A percentile compares a stretch with the other conserved stretches of the same genome.
Conservation (phyloP, 495 filamentous ascomycete genomes). For the Annulohypoxylon maeteangense region DNA sequence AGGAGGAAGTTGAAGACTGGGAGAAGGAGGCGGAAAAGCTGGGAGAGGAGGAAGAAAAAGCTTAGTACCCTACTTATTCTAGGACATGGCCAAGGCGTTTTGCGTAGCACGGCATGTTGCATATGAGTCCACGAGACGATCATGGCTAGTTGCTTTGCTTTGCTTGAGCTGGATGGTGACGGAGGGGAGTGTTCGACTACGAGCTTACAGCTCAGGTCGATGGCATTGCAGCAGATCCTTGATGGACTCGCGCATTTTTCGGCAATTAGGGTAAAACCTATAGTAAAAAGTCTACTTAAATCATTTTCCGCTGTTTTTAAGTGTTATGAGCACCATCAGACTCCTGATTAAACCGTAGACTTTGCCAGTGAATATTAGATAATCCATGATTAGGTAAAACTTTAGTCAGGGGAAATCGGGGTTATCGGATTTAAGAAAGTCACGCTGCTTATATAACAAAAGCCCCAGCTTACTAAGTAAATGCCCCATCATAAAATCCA, state of each 20-base stretch:
- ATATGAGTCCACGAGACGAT: not conserved
- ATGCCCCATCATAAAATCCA: constrained; percentile 13
- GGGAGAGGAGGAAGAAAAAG: constrained; percentile 32
- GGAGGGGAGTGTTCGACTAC: not conserved
- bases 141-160: not conserved
- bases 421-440: not conserved
- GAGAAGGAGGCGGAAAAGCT: constrained; percentile 56
- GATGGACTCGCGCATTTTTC: not conserved
- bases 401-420: not conserved
- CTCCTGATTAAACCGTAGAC: not conserved
- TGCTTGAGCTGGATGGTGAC: not conserved
- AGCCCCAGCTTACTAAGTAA: not conserved
- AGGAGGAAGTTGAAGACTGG: constrained; percentile 62
- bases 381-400: not conserved
- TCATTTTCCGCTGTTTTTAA: not conserved
- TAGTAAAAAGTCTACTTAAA: not conserved
- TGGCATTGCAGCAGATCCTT: not conserved
- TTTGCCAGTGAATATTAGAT: not conserved
- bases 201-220: not conserved
- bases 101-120: not conserved
- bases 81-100: not conserved
- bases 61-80: not conserved
- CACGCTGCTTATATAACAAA: no score
- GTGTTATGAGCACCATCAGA: not conserved
- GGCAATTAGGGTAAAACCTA: not conserved